Percentiles rank a stretch among this genome's conserved stretches.
phyloP scores from a whole-genome alignment of 2,329 filamentous ascomycete genomes.

The Coniochaeta ligniaria region DNA sequence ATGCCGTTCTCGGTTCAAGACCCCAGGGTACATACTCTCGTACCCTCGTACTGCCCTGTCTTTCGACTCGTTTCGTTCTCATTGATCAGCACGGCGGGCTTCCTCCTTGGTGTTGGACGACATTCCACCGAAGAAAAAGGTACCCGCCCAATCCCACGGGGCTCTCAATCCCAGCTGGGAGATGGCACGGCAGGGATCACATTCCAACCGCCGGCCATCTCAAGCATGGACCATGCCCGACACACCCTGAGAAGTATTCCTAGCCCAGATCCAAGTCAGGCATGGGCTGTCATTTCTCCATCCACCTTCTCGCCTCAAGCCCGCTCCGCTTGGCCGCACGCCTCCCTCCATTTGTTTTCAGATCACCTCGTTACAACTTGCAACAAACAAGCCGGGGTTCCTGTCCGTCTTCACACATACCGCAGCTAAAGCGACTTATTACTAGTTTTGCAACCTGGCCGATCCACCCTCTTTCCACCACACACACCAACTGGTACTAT shows the following conservation, averaged over 20 bases:
- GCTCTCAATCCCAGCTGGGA: neutral
- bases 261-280: neutral
- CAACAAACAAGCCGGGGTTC: neutral
- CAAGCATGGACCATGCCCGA: neutral
- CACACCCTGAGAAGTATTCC: neutral
- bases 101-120: neutral
- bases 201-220: neutral
- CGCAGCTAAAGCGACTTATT: neutral
- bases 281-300: neutral
- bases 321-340: constrained; percentile 17
- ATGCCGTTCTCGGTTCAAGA: neutral
- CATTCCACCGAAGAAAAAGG: neutral
- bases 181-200: neutral
- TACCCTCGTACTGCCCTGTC: neutral
- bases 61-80: neutral
- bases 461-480: constrained; percentile 9
- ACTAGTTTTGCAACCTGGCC: constrained; percentile 11
- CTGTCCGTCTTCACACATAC: neutral
- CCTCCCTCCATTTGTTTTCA: neutral
- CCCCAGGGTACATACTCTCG: neutral
- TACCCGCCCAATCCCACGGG: neutral
- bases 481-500: constrained; percentile 4
- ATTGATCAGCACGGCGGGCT: neutral
- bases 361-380: neutral
- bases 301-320: neutral